Percentiles rank a stretch among this genome's conserved stretches.
phyloP scores from a whole-genome alignment of 2,329 filamentous ascomycete species.

The Phoma sp. region DNA sequence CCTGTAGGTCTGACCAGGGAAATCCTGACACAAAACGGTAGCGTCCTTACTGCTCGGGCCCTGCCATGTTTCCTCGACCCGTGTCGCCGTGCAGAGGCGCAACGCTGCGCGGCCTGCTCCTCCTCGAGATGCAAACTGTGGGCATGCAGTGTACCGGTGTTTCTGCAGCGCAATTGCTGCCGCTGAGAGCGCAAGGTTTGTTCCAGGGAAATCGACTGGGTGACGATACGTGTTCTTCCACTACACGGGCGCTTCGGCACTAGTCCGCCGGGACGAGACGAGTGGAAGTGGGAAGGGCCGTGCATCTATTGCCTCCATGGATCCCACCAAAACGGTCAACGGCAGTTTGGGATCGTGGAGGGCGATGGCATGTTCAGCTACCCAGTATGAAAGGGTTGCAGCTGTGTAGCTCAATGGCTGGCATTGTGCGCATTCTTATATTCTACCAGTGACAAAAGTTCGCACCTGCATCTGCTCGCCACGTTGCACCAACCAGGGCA shows the following conservation, averaged over 20 bases:
- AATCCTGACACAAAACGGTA: conserved; percentile 21
- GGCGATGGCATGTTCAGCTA: conserved; percentile 7
- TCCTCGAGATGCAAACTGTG: not conserved
- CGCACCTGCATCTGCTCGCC: conserved; percentile 19
- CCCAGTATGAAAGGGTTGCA: conserved; percentile 16
- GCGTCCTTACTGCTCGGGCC: conserved; percentile 17
- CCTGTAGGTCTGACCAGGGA: conserved; percentile 20
- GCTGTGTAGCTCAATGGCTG: conserved; percentile 19
- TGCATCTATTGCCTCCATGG: conserved; percentile 8
- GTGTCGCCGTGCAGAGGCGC: not conserved
- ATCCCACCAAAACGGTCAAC: conserved; percentile 13
- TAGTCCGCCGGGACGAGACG: conserved; percentile 7
- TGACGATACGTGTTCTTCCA: conserved; percentile 11
- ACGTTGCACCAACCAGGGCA: conserved; percentile 18
- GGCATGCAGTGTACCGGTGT: conserved; percentile 1
- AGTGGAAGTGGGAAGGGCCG: not conserved
- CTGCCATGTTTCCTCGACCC: conserved; percentile 9
- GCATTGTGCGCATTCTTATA: conserved; percentile 19
- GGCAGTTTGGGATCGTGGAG: conserved; percentile 8
- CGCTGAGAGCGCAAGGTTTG: not conserved
- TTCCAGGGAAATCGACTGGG: not conserved
- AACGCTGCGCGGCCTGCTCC: not conserved
- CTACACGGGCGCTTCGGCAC: conserved; percentile 8
- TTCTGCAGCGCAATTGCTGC: not conserved
- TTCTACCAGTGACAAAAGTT: conserved; percentile 16